A percentile compares a stretch with the other conserved stretches of the same genome.
Evolutionary conservation across 2,329 filamentous ascomycete species (phyloP).

Genomic region (Pseudogymnoascus sp.): DNA sequence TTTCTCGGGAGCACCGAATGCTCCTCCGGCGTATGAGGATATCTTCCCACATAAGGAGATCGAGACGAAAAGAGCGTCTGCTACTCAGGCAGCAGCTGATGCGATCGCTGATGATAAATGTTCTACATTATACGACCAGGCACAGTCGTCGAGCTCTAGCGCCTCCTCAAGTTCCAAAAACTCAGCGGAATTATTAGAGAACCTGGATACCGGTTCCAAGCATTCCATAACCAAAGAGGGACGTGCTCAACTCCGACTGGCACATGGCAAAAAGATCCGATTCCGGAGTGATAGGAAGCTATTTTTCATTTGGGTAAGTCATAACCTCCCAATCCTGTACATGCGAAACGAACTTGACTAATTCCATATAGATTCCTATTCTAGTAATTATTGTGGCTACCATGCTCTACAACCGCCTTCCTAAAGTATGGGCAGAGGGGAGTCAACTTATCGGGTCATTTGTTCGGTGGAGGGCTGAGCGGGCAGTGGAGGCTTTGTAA

Average conservation of each 20-base stretch:
- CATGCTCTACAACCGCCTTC: slow-evolving; percentile 45
- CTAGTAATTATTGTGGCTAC: slow-evolving; percentile 42
- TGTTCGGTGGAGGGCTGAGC: slow-evolving; percentile 26
- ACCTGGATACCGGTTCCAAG: slow-evolving; percentile 56
- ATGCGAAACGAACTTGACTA: slow-evolving; percentile 14
- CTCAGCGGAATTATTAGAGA: slow-evolving; percentile 24
- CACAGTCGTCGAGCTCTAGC: slow-evolving; percentile 21
- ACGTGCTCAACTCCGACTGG: slow-evolving; percentile 54
- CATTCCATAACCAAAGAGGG: slow-evolving; percentile 59
- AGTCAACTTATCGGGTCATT: slow-evolving; percentile 16
- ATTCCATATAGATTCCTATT: slow-evolving; percentile 40
- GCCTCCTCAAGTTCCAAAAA: slow-evolving; percentile 33
- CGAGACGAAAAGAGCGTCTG: slow-evolving; percentile 52
- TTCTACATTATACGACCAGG: slow-evolving; percentile 44
- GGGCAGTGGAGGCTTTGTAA: slow-evolving; percentile 8
- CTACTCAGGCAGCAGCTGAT: slow-evolving; percentile 50
- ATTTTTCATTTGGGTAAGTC: slow-evolving; percentile 60
- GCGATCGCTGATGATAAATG: slow-evolving; percentile 54
- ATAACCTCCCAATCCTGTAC: not conserved
- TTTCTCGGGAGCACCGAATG: slow-evolving; percentile 46
- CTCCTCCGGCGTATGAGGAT: slow-evolving; percentile 72
- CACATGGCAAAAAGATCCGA: slow-evolving; percentile 52
- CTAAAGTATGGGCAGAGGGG: slow-evolving; percentile 34
- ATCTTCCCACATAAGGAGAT: slow-evolving; percentile 55
- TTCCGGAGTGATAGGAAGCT: slow-evolving; percentile 58